Evolutionary conservation across 495 filamentous ascomycete species (phyloP).

Genomic region (Penicillium roqueforti): DNA sequence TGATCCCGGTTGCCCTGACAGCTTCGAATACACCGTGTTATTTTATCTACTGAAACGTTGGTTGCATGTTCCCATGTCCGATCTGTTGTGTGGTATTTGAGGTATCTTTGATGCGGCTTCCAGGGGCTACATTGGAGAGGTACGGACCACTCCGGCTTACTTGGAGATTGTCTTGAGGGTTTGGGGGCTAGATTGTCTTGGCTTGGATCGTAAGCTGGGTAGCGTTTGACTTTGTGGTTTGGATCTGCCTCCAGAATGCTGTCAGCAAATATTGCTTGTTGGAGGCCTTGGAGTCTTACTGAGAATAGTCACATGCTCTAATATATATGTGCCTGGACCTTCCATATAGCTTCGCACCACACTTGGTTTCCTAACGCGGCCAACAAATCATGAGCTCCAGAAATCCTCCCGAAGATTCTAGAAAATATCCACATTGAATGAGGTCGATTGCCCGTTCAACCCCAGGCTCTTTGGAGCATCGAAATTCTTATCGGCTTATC

Average conservation of each 20-base stretch:
- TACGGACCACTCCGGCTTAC: not conserved
- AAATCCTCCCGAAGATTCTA: not conserved
- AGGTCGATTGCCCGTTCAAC: not conserved
- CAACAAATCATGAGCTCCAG: not conserved
- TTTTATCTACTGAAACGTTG: not conserved
- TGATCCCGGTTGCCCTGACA: slow-evolving; percentile 1
- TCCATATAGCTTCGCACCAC: not conserved
- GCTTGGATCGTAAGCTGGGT: not conserved
- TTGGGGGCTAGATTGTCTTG: not conserved
- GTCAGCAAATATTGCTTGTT: not conserved
- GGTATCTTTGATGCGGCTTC: not conserved
- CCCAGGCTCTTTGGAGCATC: not conserved
- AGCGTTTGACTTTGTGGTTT: not conserved
- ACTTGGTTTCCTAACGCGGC: not conserved
- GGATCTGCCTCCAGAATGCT: not conserved
- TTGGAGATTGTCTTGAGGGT: not conserved
- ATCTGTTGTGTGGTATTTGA: not conserved
- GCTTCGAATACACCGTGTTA: slow-evolving; percentile 1
- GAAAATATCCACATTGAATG: not conserved
- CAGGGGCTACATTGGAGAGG: not conserved
- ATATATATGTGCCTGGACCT: not conserved
- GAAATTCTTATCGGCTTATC: slow-evolving; percentile 27
- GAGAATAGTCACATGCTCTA: not conserved
- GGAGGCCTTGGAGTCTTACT: not conserved
- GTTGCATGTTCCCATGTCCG: not conserved